Conservation (phyloP, 768 basidiomycete genomes). For the Xerocomellus intermedius region DNA sequence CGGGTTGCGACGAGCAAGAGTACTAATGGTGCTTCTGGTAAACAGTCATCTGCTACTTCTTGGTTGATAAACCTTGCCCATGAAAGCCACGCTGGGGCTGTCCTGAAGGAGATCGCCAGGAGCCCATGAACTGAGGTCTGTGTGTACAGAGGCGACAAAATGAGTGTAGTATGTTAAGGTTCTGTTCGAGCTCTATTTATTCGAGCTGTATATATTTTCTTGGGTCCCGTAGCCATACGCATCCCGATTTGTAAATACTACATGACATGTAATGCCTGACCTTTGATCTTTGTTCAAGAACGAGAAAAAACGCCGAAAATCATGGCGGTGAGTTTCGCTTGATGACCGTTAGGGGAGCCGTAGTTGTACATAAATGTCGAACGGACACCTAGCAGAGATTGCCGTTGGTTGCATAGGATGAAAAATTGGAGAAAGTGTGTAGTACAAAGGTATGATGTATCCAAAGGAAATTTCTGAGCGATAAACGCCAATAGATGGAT, state of each 20-base stretch:
- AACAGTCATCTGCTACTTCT: conserved; percentile 20
- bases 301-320: neutral
- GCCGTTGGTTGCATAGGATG: neutral
- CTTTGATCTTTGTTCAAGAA: neutral
- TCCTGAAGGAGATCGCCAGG: conserved; percentile 21
- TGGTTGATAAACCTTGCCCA: conserved; percentile 25
- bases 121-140: neutral
- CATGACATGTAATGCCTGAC: neutral
- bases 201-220: neutral
- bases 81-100: conserved; percentile 23
- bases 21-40: conserved; percentile 5
- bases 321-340: neutral
- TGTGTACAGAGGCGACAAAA: neutral
- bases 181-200: neutral
- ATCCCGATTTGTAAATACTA: neutral
- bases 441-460: neutral
- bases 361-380: neutral
- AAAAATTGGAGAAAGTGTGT: neutral
- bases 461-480: neutral
- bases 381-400: neutral
- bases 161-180: neutral
- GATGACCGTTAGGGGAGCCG: neutral
- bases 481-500: neutral
- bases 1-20: conserved; percentile 4
- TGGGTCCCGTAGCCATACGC: neutral